phyloP scores from a whole-genome alignment of 2,329 filamentous ascomycete species.

The Aspergillus felis region DNA sequence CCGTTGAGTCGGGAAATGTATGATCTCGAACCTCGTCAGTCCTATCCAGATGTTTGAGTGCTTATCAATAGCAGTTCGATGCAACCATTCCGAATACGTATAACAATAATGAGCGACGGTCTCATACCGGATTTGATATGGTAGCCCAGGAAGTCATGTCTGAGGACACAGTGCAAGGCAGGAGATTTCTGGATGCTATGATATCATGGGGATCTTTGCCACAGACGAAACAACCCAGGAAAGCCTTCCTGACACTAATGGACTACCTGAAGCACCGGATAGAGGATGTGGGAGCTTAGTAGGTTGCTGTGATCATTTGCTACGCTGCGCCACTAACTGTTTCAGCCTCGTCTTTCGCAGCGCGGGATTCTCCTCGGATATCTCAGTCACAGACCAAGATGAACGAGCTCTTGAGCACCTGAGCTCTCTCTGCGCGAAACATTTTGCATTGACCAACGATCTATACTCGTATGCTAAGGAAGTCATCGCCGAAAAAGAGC shows the following conservation, averaged over 20 bases:
- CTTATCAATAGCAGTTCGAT: background rate
- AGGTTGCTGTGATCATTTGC: background rate
- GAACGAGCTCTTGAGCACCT: background rate
- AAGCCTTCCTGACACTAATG: background rate
- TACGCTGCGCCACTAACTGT: background rate
- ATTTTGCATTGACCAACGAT: conserved; percentile 13
- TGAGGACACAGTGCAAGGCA: conserved; percentile 2
- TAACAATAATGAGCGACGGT: background rate
- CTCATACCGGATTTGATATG: conserved; percentile 1
- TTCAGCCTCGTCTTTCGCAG: conserved; percentile 5
- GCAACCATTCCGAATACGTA: background rate
- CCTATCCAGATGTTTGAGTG: background rate
- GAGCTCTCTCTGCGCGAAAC: conserved; percentile 6
- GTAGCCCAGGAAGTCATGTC: conserved; percentile 3
- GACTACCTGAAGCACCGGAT: conserved; percentile 7
- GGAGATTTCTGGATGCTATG: conserved; percentile 4
- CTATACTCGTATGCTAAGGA: conserved; percentile 16
- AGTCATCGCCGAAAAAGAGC: background rate
- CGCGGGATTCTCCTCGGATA: conserved; percentile 5
- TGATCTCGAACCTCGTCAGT: background rate
- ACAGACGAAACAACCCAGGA: background rate
- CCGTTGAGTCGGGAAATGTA: conserved; percentile 6
- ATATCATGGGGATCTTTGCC: conserved; percentile 5
- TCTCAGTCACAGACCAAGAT: background rate
- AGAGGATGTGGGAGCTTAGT: conserved; percentile 8